Conservation (phyloP, 148 eudicot species). For the Rhododendron griersonianum region DNA sequence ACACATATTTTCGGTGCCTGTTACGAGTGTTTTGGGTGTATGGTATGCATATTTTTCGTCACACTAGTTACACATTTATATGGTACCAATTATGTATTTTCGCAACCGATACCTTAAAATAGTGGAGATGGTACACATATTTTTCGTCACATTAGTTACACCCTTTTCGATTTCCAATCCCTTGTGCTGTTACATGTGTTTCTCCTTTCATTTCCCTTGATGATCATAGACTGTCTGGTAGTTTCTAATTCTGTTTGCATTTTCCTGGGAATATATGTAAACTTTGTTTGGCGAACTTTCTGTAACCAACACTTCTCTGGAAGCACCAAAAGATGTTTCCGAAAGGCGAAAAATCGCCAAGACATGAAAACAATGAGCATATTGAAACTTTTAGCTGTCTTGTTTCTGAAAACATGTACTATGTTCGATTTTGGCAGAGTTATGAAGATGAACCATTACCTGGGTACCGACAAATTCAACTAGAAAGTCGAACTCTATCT, state of each 20-base stretch:
- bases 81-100: no score
- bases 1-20: no score
- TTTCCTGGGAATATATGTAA: not conserved
- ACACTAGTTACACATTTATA: no score
- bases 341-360: not conserved
- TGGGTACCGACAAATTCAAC: conserved; percentile 49
- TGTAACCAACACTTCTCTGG: not conserved
- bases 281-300: not conserved
- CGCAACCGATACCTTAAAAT: no score
- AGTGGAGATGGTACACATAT: no score
- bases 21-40: no score
- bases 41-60: no score
- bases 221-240: not conserved
- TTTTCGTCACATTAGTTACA: no score
- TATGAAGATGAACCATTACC: conserved; percentile 80
- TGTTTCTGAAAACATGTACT: not conserved
- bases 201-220: not conserved
- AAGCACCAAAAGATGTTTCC: not conserved
- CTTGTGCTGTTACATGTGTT: not conserved
- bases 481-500: conserved; percentile 41
- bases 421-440: conserved; percentile 39
- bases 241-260: not conserved
- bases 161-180: not conserved
- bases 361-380: not conserved
- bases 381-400: not conserved